A percentile compares a stretch with the other conserved stretches of the same genome.
Evolutionary conservation across 2,329 filamentous ascomycete species (phyloP).

Genomic region (Aspergillus aculeatinus): DNA sequence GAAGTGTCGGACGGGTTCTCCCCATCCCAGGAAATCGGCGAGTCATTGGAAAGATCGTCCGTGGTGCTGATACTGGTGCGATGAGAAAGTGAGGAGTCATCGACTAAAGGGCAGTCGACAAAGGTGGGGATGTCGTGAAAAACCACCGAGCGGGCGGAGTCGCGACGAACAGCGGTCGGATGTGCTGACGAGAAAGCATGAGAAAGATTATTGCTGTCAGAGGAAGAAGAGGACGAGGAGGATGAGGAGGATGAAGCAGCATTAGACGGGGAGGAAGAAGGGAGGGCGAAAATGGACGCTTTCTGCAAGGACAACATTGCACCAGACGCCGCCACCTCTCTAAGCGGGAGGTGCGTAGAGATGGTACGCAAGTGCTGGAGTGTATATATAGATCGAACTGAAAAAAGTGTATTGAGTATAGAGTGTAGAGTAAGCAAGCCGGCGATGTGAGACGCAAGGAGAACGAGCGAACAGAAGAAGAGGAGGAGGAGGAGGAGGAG

Average conservation of each 20-base stretch:
- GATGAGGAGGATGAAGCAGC: conserved; percentile 16
- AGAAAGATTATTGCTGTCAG: conserved; percentile 11
- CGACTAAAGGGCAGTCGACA: conserved; percentile 27
- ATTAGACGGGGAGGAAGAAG: conserved; percentile 23
- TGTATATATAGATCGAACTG: not conserved
- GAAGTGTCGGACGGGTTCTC: conserved; percentile 24
- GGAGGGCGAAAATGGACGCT: conserved; percentile 28
- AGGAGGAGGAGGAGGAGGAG: not conserved
- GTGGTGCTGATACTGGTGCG: conserved; percentile 34
- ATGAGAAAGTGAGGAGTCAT: conserved; percentile 31
- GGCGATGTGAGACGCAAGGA: not conserved
- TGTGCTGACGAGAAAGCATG: conserved; percentile 10
- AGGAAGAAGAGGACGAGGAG: conserved; percentile 21
- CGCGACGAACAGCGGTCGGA: conserved; percentile 17
- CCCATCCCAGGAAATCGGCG: conserved; percentile 29
- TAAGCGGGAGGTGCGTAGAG: not conserved
- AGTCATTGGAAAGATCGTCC: conserved; percentile 36
- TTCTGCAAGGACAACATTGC: conserved; percentile 45
- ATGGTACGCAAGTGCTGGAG: not conserved
- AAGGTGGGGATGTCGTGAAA: conserved; percentile 27
- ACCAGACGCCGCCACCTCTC: conserved; percentile 15
- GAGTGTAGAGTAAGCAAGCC: not conserved
- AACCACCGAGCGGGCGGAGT: conserved; percentile 23
- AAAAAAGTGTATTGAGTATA: not conserved
- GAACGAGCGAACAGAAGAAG: not conserved